phyloP scores from a whole-genome alignment of 139 green algal genomes.

The Micromonas commoda region DNA sequence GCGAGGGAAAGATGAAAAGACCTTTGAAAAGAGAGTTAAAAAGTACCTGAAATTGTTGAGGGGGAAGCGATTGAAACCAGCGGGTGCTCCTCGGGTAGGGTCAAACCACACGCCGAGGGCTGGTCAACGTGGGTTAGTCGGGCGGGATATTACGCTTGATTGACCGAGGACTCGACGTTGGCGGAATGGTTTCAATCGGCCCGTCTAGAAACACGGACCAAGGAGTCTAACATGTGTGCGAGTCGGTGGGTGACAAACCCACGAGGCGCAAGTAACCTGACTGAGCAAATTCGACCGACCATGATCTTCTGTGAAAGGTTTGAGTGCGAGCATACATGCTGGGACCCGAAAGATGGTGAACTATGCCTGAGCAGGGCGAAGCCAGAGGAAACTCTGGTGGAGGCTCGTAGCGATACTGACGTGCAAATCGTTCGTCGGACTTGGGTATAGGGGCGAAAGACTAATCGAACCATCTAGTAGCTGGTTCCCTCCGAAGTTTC shows the following conservation, averaged over 20 bases:
- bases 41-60: conserved; percentile 92
- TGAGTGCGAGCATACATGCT: conserved; percentile 80
- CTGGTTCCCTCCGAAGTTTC: conserved; percentile 92
- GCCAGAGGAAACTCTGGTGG: conserved; percentile 89
- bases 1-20: conserved; percentile 95
- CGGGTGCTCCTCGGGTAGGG: conserved; percentile 48
- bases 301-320: conserved; percentile 83
- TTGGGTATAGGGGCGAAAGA: conserved; percentile 97
- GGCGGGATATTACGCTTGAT: conserved; percentile 55
- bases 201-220: conserved; percentile 96
- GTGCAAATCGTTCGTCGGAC: conserved; percentile 94
- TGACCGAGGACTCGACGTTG: conserved; percentile 77
- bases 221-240: conserved; percentile 91
- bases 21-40: conserved; percentile 96
- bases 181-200: conserved; percentile 66
- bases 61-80: conserved; percentile 73
- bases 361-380: conserved; percentile 90
- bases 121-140: conserved; percentile 73
- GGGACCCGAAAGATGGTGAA: conserved; percentile 93
- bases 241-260: conserved; percentile 82
- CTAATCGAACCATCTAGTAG: conserved; percentile 97
- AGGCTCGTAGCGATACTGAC: conserved; percentile 91
- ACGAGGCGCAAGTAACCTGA: conserved; percentile 85
- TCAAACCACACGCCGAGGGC: conserved; percentile 42
- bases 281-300: conserved; percentile 80